Percentiles rank a stretch among this genome's conserved stretches.
phyloP scores from a whole-genome alignment of 148 eudicot species.

The Cornus florida region DNA sequence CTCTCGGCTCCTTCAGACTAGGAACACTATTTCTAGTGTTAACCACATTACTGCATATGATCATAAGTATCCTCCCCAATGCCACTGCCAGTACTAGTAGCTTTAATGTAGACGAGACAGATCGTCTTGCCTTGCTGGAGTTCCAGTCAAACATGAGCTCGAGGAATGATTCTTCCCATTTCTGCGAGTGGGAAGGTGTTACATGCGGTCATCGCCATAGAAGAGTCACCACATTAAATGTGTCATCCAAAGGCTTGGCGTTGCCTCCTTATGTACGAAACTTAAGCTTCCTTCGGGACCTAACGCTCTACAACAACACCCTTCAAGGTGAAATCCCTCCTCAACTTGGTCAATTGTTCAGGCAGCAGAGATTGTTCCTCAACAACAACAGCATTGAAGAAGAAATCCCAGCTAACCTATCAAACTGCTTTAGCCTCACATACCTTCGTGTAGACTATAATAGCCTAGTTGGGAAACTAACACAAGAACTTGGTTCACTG shows the following conservation, averaged over 20 bases:
- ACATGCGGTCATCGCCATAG: slow-evolving; percentile 12
- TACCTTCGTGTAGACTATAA: neutral
- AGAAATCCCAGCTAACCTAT: slow-evolving; percentile 15
- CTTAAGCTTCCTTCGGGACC: slow-evolving; percentile 17
- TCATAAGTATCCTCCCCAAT: neutral
- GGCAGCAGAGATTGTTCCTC: neutral
- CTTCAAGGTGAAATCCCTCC: slow-evolving; percentile 22
- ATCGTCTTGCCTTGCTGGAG: slow-evolving; percentile 20
- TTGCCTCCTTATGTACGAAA: slow-evolving; percentile 28
- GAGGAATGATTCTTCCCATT: slow-evolving; percentile 13
- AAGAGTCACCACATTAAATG: slow-evolving; percentile 17
- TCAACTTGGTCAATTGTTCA: slow-evolving; percentile 7
- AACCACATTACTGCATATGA: neutral
- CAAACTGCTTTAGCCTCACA: slow-evolving; percentile 11
- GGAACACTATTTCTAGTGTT: neutral
- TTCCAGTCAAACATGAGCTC: slow-evolving; percentile 11
- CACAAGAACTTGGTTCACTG: neutral
- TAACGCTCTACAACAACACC: slow-evolving; percentile 12
- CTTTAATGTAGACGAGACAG: slow-evolving; percentile 6
- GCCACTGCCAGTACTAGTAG: neutral
- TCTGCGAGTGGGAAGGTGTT: slow-evolving; percentile 23
- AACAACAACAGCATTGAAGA: slow-evolving; percentile 12
- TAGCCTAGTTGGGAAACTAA: slow-evolving; percentile 7
- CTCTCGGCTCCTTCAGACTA: neutral
- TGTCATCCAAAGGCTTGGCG: slow-evolving; percentile 4